Conservation (phyloP, 495 filamentous ascomycete genomes). For the Viridothelium virens region DNA sequence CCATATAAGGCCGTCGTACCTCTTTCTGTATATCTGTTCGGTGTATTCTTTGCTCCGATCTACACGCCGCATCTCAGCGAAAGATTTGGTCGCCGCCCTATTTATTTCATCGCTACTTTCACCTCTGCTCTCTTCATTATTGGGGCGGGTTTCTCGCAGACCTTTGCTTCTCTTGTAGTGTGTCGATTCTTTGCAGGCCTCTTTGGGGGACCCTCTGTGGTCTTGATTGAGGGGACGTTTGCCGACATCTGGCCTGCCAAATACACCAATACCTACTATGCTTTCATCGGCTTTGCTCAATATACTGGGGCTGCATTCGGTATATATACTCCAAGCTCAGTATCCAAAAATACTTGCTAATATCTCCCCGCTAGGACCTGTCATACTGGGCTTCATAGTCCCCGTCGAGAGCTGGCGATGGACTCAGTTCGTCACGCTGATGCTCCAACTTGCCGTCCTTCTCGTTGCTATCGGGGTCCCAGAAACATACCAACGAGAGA, state of each 20-base stretch:
- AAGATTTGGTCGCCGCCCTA: constrained; percentile 32
- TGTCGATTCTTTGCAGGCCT: constrained; percentile 41
- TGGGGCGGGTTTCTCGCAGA: constrained; percentile 32
- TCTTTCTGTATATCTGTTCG: constrained; percentile 36
- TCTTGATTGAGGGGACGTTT: constrained; percentile 42
- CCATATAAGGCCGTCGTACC: constrained; percentile 20
- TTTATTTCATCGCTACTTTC: constrained; percentile 33
- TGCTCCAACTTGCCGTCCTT: constrained; percentile 30
- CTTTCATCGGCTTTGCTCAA: constrained; percentile 32
- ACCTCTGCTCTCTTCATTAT: constrained; percentile 36
- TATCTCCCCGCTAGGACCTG: constrained; percentile 27
- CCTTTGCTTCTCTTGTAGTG: constrained; percentile 32
- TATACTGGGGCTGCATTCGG: constrained; percentile 36
- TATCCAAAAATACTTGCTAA: constrained; percentile 7
- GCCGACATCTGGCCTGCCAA: constrained; percentile 39
- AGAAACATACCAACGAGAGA: constrained; percentile 40
- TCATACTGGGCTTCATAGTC: constrained; percentile 35
- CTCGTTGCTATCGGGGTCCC: constrained; percentile 35
- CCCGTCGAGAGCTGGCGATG: constrained; percentile 34
- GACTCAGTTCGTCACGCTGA: constrained; percentile 36
- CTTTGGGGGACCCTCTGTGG: constrained; percentile 38
- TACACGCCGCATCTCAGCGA: constrained; percentile 37
- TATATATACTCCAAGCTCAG: constrained; percentile 16
- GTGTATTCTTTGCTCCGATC: constrained; percentile 38
- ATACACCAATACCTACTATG: constrained; percentile 37